Evolutionary conservation across 768 basidiomycete genomes (phyloP), one percentile per base, ranked within the genome.

Genomic region (Mycena indigotica): DNA sequence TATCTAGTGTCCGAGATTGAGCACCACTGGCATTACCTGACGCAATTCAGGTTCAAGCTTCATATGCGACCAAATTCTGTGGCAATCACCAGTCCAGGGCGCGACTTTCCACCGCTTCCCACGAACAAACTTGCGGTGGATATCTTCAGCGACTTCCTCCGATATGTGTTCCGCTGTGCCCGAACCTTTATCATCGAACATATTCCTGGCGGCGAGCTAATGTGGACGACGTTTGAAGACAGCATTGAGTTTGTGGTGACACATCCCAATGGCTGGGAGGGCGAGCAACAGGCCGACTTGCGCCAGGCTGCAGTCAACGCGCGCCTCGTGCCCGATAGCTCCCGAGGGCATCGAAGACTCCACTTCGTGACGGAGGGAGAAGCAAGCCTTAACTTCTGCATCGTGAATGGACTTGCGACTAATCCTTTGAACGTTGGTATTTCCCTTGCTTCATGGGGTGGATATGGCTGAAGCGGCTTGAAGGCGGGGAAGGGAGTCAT

Each of bases 231-330:
- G 10, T 52, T 80, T 10, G 69, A 74, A 54, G 62, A 73, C 25
- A 68, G 62, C 19, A 73, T 79, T 24, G 74, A 80, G 32, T 80
- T 77, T 55, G 72, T 85, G 16, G 70, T 85, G n/a, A 74, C 75
- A 1, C 83, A 84, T 58, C 83, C 84, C 6, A 84, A 84, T 52
- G 82, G 80, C 0, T 85, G 84, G 81, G 82, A 79, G 63, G 81
- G 81, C 1, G 66, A 64, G 1, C 83, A 85, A 56, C 84, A 85
- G 58, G 72, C 64, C 4, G 69, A 75, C 55, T 76, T 84, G 67
- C 76, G 84, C 15, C 63, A 67, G 12, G 84, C 84, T 0, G 82
- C 80, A 0, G 66, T 76, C 5, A 24, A 69, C 26, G 84, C 77
- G 0, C 78, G 81, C 16, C 72, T 85, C 24, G 70, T 85, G 1